Percentiles rank a stretch among this genome's conserved stretches.
Conservation (phyloP, 805 yeast genomes). For the Lipomyces anomalus region DNA sequence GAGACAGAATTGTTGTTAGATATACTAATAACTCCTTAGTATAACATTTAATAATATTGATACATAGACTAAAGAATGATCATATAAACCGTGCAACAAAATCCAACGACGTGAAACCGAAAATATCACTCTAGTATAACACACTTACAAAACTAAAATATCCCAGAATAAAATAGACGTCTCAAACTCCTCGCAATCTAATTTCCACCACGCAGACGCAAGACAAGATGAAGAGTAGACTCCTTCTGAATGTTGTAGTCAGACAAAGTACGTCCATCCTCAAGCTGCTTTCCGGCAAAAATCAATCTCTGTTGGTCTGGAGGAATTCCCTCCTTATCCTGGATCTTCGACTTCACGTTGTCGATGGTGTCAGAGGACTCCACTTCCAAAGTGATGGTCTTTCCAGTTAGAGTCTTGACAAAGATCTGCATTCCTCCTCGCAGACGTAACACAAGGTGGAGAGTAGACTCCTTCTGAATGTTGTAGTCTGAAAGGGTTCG, state of each 20-base stretch:
- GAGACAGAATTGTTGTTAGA: too few relatives aligned
- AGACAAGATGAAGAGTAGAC: conserved; percentile 76
- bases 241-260: conserved; percentile 96
- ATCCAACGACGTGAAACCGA: too few relatives aligned
- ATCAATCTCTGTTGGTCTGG: conserved; percentile 95
- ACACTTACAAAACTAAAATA: too few relatives aligned
- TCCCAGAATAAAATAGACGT: too few relatives aligned
- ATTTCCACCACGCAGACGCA: conserved; percentile 86
- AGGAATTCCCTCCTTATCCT: conserved; percentile 95
- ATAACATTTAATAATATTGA: too few relatives aligned
- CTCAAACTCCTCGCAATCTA: too few relatives aligned
- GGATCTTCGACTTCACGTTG: conserved; percentile 91
- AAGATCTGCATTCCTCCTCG: conserved; percentile 78
- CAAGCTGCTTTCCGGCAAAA: conserved; percentile 94
- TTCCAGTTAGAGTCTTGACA: conserved; percentile 85
- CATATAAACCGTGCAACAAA: too few relatives aligned
- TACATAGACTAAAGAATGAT: too few relatives aligned
- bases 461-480: conserved; percentile 89
- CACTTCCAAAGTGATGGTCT: conserved; percentile 82
- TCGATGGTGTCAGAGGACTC: conserved; percentile 94
- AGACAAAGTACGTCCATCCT: conserved; percentile 90
- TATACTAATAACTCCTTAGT: too few relatives aligned
- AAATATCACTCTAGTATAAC: too few relatives aligned
- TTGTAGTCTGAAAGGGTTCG: conserved; percentile 91
- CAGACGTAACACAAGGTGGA: conserved; percentile 77